Base-by-base conservation (phyloP, 495 filamentous ascomycete species). In the Monascus purpureus region DNA sequence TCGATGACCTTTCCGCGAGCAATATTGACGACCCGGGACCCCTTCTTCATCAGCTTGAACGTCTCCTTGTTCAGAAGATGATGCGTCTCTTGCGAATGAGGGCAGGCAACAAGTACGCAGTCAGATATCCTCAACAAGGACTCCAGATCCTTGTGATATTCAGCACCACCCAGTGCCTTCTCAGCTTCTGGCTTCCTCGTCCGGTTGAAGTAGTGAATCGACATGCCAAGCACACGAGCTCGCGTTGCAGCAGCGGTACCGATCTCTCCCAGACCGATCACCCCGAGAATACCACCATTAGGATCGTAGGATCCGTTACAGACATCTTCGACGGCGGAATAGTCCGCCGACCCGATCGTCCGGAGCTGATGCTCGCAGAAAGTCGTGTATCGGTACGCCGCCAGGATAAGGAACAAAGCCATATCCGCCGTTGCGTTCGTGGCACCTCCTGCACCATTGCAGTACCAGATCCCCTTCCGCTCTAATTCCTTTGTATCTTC, bases 391-490 rank as follows among this genome's bases (percentile, higher is more conserved):
- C 73, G 71, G 55, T 73, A 80, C 14, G 73, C 73, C 18, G 62
- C 66, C 32, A 78, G 61, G 32, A 78, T 65, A 50, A 75, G 68
- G 26, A 59, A 68, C 6, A 74, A 56, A 22, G 71, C 68, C 36
- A 72, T 70, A 49, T 76, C 72, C 40, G 73, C 73, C 17, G 77
- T 72, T 12, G 74, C 73, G 37, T 78, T 72, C 24, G 70, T 73
- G 17, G 71, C 73, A 13, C 72, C 70, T 13, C 70, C 64, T 8
- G 70, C 70, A 0, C 69, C 69, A 49, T 80, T 78, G 54, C 67
- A 69, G 46, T 78, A 79, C 35, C 70, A 56, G 27, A 78, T 70
- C 24, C 68, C 69, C 11, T 17, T 33, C 14, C 50, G 33, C 39
- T 35, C 77, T 37, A 82, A 43, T 8, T 68, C 38, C 42, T 72